phyloP scores from a whole-genome alignment of 2,329 filamentous ascomycete species.

The Coleophoma crateriformis region DNA sequence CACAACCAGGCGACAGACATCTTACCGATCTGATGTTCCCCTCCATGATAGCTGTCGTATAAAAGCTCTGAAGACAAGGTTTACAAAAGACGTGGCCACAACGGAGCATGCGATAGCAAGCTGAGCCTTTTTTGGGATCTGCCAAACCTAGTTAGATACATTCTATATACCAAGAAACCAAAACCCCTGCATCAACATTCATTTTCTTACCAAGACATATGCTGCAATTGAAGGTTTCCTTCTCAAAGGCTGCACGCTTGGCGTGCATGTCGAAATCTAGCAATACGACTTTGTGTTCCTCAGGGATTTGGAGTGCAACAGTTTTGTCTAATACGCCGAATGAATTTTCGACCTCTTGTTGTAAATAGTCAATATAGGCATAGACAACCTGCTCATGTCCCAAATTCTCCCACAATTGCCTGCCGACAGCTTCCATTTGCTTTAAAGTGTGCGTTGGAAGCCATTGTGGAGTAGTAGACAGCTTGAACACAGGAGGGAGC shows the following conservation, averaged over 20 bases:
- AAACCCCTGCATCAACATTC: background rate
- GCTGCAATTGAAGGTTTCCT: constrained; percentile 80
- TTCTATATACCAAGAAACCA: background rate
- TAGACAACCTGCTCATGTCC: constrained; percentile 55
- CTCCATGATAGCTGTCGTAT: constrained; percentile 79
- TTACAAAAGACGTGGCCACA: constrained; percentile 92
- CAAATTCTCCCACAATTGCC: constrained; percentile 55
- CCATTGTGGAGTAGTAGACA: constrained; percentile 54
- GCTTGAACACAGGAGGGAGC: constrained; percentile 40
- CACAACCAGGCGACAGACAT: constrained; percentile 76
- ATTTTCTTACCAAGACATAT: constrained; percentile 62
- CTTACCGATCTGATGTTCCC: constrained; percentile 75
- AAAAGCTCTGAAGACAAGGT: constrained; percentile 83
- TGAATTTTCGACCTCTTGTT: constrained; percentile 51
- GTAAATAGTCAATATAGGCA: constrained; percentile 58
- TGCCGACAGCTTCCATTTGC: constrained; percentile 43
- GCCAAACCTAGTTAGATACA: constrained; percentile 1
- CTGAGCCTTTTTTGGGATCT: constrained; percentile 84
- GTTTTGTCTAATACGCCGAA: constrained; percentile 50
- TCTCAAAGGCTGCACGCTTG: constrained; percentile 70
- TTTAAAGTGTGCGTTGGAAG: constrained; percentile 41
- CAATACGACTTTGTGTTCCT: constrained; percentile 62
- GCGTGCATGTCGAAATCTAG: constrained; percentile 74
- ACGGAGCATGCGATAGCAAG: constrained; percentile 74
- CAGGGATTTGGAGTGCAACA: constrained; percentile 44